Evolutionary conservation across 345 rosid species (phyloP).

Genomic region (Nasturtium officinale): DNA sequence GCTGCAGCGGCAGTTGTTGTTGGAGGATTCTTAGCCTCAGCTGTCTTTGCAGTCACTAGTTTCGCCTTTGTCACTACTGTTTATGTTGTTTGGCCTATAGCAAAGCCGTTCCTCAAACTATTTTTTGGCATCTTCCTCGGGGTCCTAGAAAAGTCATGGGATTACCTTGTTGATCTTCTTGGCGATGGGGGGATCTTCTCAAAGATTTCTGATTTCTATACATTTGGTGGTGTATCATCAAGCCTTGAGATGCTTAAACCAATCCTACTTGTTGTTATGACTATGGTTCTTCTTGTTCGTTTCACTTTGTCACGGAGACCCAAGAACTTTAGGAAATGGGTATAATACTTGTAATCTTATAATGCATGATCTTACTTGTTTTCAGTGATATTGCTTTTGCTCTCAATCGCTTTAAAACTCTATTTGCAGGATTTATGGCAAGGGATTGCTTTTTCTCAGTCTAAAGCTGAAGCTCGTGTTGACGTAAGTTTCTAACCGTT

Average conservation of each 20-base stretch:
- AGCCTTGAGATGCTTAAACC: constrained; percentile 83
- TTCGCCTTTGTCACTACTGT: constrained; percentile 64
- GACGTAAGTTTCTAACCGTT: constrained; percentile 60
- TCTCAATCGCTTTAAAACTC: constrained; percentile 3
- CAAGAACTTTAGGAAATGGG: constrained; percentile 98
- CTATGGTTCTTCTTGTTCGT: constrained; percentile 88
- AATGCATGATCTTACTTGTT: constrained; percentile 18
- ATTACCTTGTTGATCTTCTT: constrained; percentile 61
- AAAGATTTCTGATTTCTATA: constrained; percentile 65
- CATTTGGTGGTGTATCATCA: constrained; percentile 78
- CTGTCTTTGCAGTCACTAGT: constrained; percentile 85
- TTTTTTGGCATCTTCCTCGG: constrained; percentile 57
- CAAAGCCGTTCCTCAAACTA: constrained; percentile 68
- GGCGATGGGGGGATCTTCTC: constrained; percentile 69
- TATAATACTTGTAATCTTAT: constrained; percentile 37
- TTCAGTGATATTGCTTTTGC: constrained; percentile 1
- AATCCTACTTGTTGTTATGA: constrained; percentile 65
- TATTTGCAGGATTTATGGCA: constrained; percentile 85
- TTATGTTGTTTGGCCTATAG: constrained; percentile 86
- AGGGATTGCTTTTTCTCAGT: constrained; percentile 93
- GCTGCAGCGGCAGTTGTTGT: constrained; percentile 81
- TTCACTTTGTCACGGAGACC: constrained; percentile 92
- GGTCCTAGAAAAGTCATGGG: constrained; percentile 64
- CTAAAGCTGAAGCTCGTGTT: constrained; percentile 99
- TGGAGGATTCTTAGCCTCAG: constrained; percentile 90